A percentile compares a stretch with the other conserved stretches of the same genome.
Conservation (phyloP, 2,329 filamentous ascomycete species). For the Scytalidium sp. region DNA sequence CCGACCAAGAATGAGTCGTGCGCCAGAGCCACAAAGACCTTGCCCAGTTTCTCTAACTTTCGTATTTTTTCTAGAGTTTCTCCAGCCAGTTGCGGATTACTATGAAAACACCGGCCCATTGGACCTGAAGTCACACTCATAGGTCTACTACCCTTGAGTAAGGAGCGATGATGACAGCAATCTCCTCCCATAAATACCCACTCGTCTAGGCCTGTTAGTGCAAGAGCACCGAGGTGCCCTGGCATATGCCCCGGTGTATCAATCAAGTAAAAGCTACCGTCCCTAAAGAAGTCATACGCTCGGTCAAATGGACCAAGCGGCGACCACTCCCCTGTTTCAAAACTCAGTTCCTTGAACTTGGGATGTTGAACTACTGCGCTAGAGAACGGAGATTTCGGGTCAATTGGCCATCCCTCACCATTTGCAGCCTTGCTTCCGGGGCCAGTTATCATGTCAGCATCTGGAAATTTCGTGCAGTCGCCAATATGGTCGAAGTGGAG, state of each 20-base stretch:
- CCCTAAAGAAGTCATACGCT: constrained; percentile 43
- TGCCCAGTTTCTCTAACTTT: too few species aligned
- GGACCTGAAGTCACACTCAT: too few species aligned
- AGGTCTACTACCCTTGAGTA: too few species aligned
- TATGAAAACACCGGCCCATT: too few species aligned
- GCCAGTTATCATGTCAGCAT: constrained; percentile 48
- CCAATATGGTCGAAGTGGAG: constrained; percentile 58
- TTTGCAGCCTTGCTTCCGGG: constrained; percentile 35
- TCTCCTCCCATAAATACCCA: constrained; percentile 52
- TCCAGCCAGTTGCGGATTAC: too few species aligned
- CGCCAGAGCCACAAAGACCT: too few species aligned
- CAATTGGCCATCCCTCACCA: constrained; percentile 27
- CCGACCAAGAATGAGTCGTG: too few species aligned
- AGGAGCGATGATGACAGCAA: constrained; percentile 39
- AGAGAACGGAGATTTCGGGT: constrained; percentile 26
- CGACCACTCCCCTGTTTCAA: constrained; percentile 34
- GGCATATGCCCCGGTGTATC: constrained; percentile 49
- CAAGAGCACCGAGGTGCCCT: constrained; percentile 49
- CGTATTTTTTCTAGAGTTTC: too few species aligned
- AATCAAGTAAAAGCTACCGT: constrained; percentile 43
- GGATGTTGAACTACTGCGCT: constrained; percentile 38
- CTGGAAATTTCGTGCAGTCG: constrained; percentile 47
- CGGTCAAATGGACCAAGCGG: constrained; percentile 40
- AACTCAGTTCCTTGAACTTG: constrained; percentile 34
- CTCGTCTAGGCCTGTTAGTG: constrained; percentile 31